These are phyloP conservation scores for Penicillium sp. DNA, from an alignment of 2,329 filamentous ascomycete species.

Conservation along the genomic window DNA sequence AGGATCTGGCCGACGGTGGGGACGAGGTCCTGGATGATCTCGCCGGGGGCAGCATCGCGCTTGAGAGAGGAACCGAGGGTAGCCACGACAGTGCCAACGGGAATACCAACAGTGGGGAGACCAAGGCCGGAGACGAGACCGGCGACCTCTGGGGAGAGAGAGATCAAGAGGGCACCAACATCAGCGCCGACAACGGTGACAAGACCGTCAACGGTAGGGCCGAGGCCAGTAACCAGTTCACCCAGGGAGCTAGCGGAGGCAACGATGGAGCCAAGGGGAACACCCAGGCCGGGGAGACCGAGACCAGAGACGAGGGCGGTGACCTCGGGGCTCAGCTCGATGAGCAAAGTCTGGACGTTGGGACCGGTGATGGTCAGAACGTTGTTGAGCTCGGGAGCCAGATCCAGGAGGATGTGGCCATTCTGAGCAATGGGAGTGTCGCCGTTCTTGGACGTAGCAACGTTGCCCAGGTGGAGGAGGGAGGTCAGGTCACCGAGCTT, in stretches of 20 bases:
- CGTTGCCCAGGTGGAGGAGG: slow-evolving; percentile 18
- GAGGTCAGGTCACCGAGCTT: slow-evolving; percentile 26
- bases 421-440: slow-evolving; percentile 20
- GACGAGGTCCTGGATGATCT: slow-evolving; percentile 34
- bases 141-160: slow-evolving; percentile 34
- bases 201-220: slow-evolving; percentile 29
- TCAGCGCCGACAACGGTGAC: slow-evolving; percentile 39
- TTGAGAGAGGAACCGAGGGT: slow-evolving; percentile 36
- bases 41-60: slow-evolving; percentile 29
- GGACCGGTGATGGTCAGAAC: slow-evolving; percentile 37
- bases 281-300: slow-evolving; percentile 32
- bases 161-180: slow-evolving; percentile 35
- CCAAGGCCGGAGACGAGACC: slow-evolving; percentile 35
- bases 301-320: slow-evolving; percentile 34
- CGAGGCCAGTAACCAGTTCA: slow-evolving; percentile 33
- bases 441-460: slow-evolving; percentile 17
- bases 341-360: slow-evolving; percentile 34
- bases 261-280: slow-evolving; percentile 33
- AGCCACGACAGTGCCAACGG: slow-evolving; percentile 34
- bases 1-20: slow-evolving; percentile 33
- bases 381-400: slow-evolving; percentile 36
- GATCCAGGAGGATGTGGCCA: slow-evolving; percentile 38
- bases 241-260: slow-evolving; percentile 33
- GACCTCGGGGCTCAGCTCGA: slow-evolving; percentile 38
- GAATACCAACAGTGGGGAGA: slow-evolving; percentile 34